phyloP scores from a whole-genome alignment of 805 yeast genomes.

The Hanseniaspora occidentalis region DNA sequence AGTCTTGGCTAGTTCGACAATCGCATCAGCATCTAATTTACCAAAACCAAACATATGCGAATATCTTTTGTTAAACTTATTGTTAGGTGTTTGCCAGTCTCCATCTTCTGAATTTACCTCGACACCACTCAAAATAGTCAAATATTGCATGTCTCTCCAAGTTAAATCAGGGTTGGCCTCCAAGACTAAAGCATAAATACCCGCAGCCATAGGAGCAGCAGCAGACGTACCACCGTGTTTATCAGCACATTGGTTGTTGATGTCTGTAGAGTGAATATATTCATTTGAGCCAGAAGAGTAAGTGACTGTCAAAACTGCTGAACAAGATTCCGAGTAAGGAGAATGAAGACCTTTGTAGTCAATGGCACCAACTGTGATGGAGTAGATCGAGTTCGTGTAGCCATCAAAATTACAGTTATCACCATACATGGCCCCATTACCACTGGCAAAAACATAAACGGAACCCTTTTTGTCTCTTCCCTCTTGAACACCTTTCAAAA shows the following conservation, averaged over 20 bases:
- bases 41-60: constrained; percentile 91
- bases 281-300: constrained; percentile 87
- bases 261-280: constrained; percentile 79
- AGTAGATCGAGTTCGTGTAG: constrained; percentile 88
- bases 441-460: constrained; percentile 88
- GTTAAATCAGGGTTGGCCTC: constrained; percentile 78
- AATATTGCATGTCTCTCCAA: constrained; percentile 92
- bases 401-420: constrained; percentile 97
- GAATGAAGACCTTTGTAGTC: constrained; percentile 85
- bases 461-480: constrained; percentile 80
- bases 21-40: constrained; percentile 65
- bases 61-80: constrained; percentile 55
- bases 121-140: constrained; percentile 58
- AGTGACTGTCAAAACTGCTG: constrained; percentile 90
- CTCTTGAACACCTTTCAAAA: constrained; percentile 69
- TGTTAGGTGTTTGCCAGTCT: constrained; percentile 49
- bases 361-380: constrained; percentile 89
- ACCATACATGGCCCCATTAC: constrained; percentile 74
- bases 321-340: constrained; percentile 79
- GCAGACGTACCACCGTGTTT: constrained; percentile 96
- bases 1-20: constrained; percentile 59
- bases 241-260: constrained; percentile 53
- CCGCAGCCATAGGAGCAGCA: constrained; percentile 97
- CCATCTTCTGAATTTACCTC: constrained; percentile 58
- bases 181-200: constrained; percentile 74